Evolutionary conservation across 1,284 basidiomycete species (phyloP), one percentile per base, ranked within the genome.

Genomic region (Lentinula novae-zelandiae): DNA sequence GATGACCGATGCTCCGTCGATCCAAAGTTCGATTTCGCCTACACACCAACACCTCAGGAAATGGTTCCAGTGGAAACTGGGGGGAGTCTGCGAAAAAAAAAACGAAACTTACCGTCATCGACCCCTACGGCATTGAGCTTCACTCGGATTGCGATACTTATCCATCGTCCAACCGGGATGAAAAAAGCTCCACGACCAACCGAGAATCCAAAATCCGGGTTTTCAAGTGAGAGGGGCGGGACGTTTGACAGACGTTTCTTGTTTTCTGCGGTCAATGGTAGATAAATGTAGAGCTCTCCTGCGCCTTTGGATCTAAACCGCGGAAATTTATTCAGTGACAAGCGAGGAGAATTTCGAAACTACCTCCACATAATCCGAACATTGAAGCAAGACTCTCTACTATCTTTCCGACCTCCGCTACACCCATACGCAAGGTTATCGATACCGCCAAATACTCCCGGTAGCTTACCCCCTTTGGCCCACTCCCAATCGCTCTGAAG

Each of bases 301-400:
- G 72, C 68, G 6, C 78, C 77, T 31, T 77, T 67, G 3, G 75
- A 67, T 64, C 83, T 82, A 13, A 31, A 27, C 6, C 33, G 12
- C 20, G 20, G 10, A 6, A 13, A 50, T 40, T 4, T 31, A 12
- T 9, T 38, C 3, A 13, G 7, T 46, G 2, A 46, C 5, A 40
- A 9, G 5, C 31, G 9, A 10, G 50, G 42, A 62, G 51, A 9
- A 2, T 13, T 5, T 12, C 15, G 40, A 42, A 7, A 42, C n/a
- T 61, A 84, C 83, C 86, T 78, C 85, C 86, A 88, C 86, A 87
- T 87, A 3, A 83, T 74, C 0, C 85, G 75, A 6, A 87, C 64
- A 65, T 85, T 74, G 66, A 88, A 87, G 67, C 85, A 87, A 59
- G 76, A 78, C 68, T 82, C 84, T 4, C 85, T 75, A 38, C 82